A percentile compares a stretch with the other conserved stretches of the same genome.
Conservation (phyloP, 2,329 filamentous ascomycete genomes). For the Xylogone sp. region DNA sequence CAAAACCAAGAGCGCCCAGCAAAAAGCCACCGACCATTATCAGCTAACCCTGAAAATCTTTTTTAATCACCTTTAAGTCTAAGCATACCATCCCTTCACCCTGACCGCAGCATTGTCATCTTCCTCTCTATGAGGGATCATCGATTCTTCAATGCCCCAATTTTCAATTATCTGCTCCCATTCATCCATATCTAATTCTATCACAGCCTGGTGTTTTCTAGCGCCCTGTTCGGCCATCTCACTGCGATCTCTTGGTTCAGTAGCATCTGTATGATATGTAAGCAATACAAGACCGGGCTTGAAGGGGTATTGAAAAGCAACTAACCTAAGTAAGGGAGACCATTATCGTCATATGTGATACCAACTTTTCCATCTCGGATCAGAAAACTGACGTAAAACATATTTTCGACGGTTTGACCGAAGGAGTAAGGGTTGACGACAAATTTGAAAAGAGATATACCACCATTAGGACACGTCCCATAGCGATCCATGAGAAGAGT, state of each 20-base stretch:
- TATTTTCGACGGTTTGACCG: slow-evolving; percentile 90
- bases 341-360: slow-evolving; percentile 68
- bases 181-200: slow-evolving; percentile 79
- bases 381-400: slow-evolving; percentile 95
- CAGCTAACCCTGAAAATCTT: not conserved
- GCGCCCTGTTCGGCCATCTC: slow-evolving; percentile 44
- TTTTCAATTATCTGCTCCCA: slow-evolving; percentile 76
- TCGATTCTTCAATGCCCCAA: slow-evolving; percentile 71
- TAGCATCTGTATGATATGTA: slow-evolving; percentile 30
- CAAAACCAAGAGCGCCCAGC: not conserved
- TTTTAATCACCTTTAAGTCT: slow-evolving; percentile 2
- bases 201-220: slow-evolving; percentile 77
- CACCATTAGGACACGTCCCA: slow-evolving; percentile 63
- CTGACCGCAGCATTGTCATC: slow-evolving; percentile 19
- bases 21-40: not conserved
- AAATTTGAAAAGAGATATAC: slow-evolving; percentile 79
- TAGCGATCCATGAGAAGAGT: slow-evolving; percentile 57
- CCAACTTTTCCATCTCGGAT: slow-evolving; percentile 80
- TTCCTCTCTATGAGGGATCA: slow-evolving; percentile 80
- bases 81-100: slow-evolving; percentile 28
- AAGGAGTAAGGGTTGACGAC: slow-evolving; percentile 88
- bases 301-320: slow-evolving; percentile 16
- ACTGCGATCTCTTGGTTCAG: slow-evolving; percentile 8
- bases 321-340: slow-evolving; percentile 77
- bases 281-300: slow-evolving; percentile 11